phyloP scores from a whole-genome alignment of 2,329 filamentous ascomycete genomes.

The Xylariaceae sp. region DNA sequence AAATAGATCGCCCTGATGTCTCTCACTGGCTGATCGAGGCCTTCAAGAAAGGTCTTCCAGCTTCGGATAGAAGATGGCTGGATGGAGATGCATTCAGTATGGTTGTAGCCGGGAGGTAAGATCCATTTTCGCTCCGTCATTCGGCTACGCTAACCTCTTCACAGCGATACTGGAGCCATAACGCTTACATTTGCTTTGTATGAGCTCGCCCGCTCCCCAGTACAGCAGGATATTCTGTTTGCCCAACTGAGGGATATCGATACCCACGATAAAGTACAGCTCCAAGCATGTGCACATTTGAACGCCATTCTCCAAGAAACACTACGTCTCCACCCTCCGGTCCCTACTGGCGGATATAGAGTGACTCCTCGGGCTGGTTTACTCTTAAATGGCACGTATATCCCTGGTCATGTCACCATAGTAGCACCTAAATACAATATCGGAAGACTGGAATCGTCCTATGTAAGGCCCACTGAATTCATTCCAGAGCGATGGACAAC shows the following conservation, averaged over 20 bases:
- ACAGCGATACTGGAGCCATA: slow-evolving; percentile 5
- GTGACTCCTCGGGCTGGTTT: slow-evolving; percentile 25
- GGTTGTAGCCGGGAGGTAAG: slow-evolving; percentile 10
- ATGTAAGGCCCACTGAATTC: slow-evolving; percentile 12
- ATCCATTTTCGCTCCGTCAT: too few species aligned
- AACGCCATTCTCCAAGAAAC: slow-evolving; percentile 30
- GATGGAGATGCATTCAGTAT: slow-evolving; percentile 8
- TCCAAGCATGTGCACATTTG: slow-evolving; percentile 16
- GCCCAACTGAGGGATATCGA: slow-evolving; percentile 7
- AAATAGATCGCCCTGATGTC: slow-evolving; percentile 2
- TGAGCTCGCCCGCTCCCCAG: slow-evolving; percentile 2
- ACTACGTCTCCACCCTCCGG: slow-evolving; percentile 27
- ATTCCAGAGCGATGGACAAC: slow-evolving; percentile 21
- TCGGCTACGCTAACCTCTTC: neutral
- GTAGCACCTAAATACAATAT: slow-evolving; percentile 17
- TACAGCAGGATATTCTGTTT: slow-evolving; percentile 5
- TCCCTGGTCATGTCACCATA: slow-evolving; percentile 24
- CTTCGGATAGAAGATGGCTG: slow-evolving; percentile 1
- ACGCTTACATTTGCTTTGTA: slow-evolving; percentile 11
- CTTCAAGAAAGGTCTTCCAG: neutral
- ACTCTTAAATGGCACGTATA: slow-evolving; percentile 21
- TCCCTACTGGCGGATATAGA: slow-evolving; percentile 25
- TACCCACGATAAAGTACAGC: slow-evolving; percentile 13
- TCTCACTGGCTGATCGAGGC: slow-evolving; percentile 8
- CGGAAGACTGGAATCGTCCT: slow-evolving; percentile 13